Percentiles rank a stretch among this genome's conserved stretches.
These are phyloP conservation scores for Xylaria sp. DNA, from an alignment of 2,329 filamentous ascomycete genomes.

Conservation along the genomic window DNA sequence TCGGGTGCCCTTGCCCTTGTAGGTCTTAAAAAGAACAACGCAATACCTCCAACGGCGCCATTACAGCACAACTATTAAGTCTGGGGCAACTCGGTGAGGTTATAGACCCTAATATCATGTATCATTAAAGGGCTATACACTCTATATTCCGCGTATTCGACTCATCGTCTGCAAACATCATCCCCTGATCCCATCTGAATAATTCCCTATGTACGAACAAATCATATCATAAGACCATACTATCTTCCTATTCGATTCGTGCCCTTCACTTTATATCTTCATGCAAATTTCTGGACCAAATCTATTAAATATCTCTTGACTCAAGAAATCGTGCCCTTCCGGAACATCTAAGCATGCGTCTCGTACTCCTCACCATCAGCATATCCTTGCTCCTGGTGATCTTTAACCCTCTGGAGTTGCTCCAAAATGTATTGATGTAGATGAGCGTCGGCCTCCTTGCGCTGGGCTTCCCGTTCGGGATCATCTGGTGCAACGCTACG, in stretches of 20 bases:
- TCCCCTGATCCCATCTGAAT: background rate
- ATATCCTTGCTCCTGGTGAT: slow-evolving; percentile 44
- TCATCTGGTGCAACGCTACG: slow-evolving; percentile 54
- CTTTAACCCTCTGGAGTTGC: slow-evolving; percentile 74
- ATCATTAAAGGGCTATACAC: background rate
- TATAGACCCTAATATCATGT: background rate
- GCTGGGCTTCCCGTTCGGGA: slow-evolving; percentile 53
- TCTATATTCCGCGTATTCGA: background rate
- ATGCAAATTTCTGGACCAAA: background rate
- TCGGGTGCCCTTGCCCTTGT: background rate
- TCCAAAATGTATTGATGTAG: slow-evolving; percentile 81
- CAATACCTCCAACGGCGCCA: too few species aligned
- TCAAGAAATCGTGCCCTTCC: background rate
- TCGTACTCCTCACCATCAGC: slow-evolving; percentile 41
- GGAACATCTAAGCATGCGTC: slow-evolving; percentile 27
- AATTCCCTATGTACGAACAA: background rate
- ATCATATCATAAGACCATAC: background rate
- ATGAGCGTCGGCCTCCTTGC: slow-evolving; percentile 65
- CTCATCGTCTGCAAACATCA: background rate
- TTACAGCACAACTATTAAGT: background rate
- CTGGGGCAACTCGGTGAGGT: background rate
- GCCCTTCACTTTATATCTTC: background rate
- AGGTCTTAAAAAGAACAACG: too few species aligned
- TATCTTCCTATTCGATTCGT: background rate
- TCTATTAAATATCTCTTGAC: too few species aligned